phyloP scores from a whole-genome alignment of 2,329 filamentous ascomycete genomes.

The Blastomyces parvus region DNA sequence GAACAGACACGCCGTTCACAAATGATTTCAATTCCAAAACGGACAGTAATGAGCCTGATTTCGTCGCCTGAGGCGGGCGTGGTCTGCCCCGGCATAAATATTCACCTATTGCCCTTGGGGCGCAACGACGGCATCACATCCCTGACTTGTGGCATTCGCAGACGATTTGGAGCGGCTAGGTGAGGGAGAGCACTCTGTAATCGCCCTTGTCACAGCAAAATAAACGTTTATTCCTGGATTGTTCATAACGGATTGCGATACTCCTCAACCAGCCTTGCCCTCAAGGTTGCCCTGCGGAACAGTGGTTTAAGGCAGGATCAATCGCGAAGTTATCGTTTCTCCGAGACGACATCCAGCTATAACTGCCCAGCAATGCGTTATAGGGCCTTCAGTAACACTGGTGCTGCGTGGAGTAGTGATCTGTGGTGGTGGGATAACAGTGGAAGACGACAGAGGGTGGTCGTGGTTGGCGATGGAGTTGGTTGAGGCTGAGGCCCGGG shows the following conservation, averaged over 20 bases:
- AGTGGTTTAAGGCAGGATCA: neutral
- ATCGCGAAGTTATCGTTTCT: neutral
- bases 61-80: neutral
- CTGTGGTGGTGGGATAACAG: neutral
- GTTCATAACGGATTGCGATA: neutral
- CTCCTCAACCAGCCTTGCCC: neutral
- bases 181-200: neutral
- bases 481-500: neutral
- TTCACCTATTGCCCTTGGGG: neutral
- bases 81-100: neutral
- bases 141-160: neutral
- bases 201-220: neutral
- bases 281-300: neutral
- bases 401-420: neutral
- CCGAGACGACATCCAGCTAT: neutral
- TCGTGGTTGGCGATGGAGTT: neutral
- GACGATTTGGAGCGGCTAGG: neutral
- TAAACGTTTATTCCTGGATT: neutral
- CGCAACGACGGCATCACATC: neutral
- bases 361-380: neutral
- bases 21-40: neutral
- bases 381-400: neutral
- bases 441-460: neutral
- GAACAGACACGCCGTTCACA: neutral
- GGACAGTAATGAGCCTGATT: neutral